These are phyloP conservation scores for Poa annua DNA, from an alignment of 176 grass and related monocot species.

Conservation along the genomic window DNA sequence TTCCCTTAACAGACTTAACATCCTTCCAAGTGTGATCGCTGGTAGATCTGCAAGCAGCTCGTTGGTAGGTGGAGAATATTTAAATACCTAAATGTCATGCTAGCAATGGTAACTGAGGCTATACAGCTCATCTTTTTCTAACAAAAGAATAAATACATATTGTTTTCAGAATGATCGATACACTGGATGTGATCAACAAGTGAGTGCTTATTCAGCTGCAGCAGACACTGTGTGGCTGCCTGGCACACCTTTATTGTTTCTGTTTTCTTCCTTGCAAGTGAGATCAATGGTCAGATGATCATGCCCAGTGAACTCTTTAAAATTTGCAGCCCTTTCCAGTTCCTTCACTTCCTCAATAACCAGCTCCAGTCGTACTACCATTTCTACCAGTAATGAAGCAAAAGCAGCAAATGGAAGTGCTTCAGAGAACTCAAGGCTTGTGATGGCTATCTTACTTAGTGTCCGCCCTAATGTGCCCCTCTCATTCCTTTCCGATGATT, in stretches of 20 bases:
- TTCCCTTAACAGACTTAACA: not conserved
- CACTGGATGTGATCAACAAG: not conserved
- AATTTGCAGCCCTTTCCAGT: constrained; percentile 70
- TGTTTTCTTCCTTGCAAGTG: constrained; percentile 44
- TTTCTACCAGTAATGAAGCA: constrained; percentile 88
- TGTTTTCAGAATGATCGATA: not conserved
- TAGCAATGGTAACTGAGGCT: constrained; percentile 15
- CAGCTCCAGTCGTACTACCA: constrained; percentile 82
- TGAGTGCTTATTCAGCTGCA: constrained; percentile 44
- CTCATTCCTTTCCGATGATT: constrained; percentile 42
- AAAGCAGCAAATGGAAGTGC: constrained; percentile 93
- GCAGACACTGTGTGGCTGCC: constrained; percentile 44
- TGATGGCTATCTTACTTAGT: constrained; percentile 79
- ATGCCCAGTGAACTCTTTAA: constrained; percentile 63
- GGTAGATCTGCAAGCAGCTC: not conserved
- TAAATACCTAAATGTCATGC: not conserved
- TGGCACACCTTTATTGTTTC: constrained; percentile 28
- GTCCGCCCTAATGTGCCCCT: constrained; percentile 56
- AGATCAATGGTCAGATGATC: constrained; percentile 61
- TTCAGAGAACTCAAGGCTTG: constrained; percentile 86
- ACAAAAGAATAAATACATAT: constrained; percentile 33
- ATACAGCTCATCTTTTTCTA: constrained; percentile 4
- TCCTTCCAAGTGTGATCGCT: not conserved
- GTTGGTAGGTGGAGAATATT: not conserved
- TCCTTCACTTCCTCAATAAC: constrained; percentile 90